Conservation (phyloP, 306 rosid species). For the Fagus sylvatica region DNA sequence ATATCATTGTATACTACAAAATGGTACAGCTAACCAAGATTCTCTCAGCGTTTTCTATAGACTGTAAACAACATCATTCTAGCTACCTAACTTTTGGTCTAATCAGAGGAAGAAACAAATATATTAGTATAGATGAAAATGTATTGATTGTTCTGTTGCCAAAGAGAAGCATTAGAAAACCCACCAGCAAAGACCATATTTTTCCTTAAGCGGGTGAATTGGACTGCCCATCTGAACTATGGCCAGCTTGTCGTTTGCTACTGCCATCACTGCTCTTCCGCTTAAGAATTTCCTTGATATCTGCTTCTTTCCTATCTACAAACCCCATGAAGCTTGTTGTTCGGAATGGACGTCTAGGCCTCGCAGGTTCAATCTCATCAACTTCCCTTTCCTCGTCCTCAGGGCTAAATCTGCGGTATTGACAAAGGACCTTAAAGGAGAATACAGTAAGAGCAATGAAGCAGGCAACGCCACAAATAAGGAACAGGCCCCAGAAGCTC, state of each 20-base stretch:
- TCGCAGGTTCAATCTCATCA: slow-evolving; percentile 38
- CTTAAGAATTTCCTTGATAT: slow-evolving; percentile 56
- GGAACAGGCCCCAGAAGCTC: slow-evolving; percentile 91
- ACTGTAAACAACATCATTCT: background rate
- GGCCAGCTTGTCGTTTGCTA: slow-evolving; percentile 34
- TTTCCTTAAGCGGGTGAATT: slow-evolving; percentile 29
- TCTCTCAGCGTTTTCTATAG: background rate
- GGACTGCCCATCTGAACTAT: slow-evolving; percentile 26
- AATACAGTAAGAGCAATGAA: slow-evolving; percentile 50
- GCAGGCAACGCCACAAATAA: slow-evolving; percentile 60
- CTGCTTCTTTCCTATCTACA: slow-evolving; percentile 68
- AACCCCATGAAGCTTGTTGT: slow-evolving; percentile 54
- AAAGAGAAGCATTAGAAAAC: slow-evolving; percentile 16
- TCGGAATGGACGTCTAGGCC: slow-evolving; percentile 29
- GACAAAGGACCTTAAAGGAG: slow-evolving; percentile 47
- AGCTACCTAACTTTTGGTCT: background rate
- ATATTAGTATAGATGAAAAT: background rate
- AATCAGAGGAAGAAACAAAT: background rate
- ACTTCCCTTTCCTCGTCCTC: slow-evolving; percentile 30
- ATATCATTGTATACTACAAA: background rate
- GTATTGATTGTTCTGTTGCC: slow-evolving; percentile 1
- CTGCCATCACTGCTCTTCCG: slow-evolving; percentile 34
- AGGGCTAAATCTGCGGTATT: slow-evolving; percentile 52
- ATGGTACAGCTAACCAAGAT: slow-evolving; percentile 8
- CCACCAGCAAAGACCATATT: slow-evolving; percentile 11